Evolutionary conservation across 805 yeast genomes (phyloP), one percentile per base, ranked within the genome.

Genomic region (Barnettozyma populi): DNA sequence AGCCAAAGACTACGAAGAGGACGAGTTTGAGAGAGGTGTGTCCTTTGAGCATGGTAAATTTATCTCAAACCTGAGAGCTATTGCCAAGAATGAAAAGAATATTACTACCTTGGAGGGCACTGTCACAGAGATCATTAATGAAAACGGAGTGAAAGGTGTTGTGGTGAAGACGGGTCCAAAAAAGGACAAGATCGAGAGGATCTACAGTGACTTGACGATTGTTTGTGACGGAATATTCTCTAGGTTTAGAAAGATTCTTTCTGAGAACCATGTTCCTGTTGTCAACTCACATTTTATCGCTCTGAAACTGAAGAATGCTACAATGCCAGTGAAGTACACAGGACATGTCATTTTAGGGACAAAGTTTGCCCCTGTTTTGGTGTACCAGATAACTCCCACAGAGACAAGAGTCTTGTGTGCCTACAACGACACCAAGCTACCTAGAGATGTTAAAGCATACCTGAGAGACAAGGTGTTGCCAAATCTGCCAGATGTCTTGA

Each of bases 141-240:
- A 82, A 21, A 66, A 67, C 16, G 78, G 74, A 24, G 86, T 90
- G n/a, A 65, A 75, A 23, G 98, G 98, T 23, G 90, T 90, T n/a
- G 70, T 70, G 52, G 86, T 80, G 16, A 80, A 73, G 50, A 47
- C 44, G 9, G 50, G 50, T 4, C 67, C 71, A 27, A 71, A 70
- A 7, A 69, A 67, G 14, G 71, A 73, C 27, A 67, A 69, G 8
- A 60, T 60, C 21, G 68, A 70, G 47, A 66, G 71, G 7, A 81
- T 74, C 69, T 66, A 66, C 19, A 87, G 85, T 4, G 78, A 80
- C 47, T 62, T 90, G 48, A 85, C 92, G 7, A 73, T 90, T 27
- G 78, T 86, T 42, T 88, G 95, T 62, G 99, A 94, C 66, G 99
- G 99, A 50, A 90, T 92, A 48, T 89, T 88, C 62, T 90, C 97